phyloP scores from a whole-genome alignment of 164 flowering plant species.

The Berberis thunbergii region DNA sequence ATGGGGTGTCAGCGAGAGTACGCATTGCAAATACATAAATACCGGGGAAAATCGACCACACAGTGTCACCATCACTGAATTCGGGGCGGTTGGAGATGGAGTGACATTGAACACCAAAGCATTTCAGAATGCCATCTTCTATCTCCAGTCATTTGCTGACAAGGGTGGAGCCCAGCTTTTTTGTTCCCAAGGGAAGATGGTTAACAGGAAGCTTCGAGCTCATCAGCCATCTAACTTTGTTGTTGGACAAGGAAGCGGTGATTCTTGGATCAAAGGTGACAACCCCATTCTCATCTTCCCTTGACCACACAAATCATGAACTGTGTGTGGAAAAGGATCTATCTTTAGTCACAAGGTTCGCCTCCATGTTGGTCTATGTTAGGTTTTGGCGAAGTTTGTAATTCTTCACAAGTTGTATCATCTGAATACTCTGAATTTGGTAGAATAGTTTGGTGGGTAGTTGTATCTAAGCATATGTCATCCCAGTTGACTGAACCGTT shows the following conservation, averaged over 20 bases:
- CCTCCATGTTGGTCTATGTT: not conserved
- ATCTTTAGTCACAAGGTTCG: not conserved
- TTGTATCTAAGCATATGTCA: too few species aligned
- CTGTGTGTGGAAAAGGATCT: not conserved
- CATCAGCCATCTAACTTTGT: constrained; percentile 67
- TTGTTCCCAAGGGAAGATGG: constrained; percentile 73
- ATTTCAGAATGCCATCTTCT: constrained; percentile 75
- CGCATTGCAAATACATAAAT: constrained; percentile 24
- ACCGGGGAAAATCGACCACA: constrained; percentile 42
- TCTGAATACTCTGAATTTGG: too few species aligned
- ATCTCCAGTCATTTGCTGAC: constrained; percentile 64
- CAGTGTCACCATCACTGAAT: constrained; percentile 61
- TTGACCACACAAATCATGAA: not conserved
- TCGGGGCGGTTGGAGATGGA: constrained; percentile 91
- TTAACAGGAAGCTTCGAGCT: constrained; percentile 71
- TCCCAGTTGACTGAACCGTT: too few species aligned
- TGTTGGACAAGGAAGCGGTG: constrained; percentile 53
- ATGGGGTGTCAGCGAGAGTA: constrained; percentile 25
- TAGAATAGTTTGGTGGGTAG: too few species aligned
- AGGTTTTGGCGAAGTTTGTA: too few species aligned
- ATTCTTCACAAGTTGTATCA: too few species aligned
- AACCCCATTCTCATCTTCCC: not conserved
- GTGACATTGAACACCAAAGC: constrained; percentile 69
- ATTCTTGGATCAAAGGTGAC: constrained; percentile 64
- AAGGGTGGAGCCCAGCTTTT: constrained; percentile 82